Percentiles rank a stretch among this genome's conserved stretches.
phyloP scores from a whole-genome alignment of 306 rosid genomes.

The Casuarina equisetifolia region DNA sequence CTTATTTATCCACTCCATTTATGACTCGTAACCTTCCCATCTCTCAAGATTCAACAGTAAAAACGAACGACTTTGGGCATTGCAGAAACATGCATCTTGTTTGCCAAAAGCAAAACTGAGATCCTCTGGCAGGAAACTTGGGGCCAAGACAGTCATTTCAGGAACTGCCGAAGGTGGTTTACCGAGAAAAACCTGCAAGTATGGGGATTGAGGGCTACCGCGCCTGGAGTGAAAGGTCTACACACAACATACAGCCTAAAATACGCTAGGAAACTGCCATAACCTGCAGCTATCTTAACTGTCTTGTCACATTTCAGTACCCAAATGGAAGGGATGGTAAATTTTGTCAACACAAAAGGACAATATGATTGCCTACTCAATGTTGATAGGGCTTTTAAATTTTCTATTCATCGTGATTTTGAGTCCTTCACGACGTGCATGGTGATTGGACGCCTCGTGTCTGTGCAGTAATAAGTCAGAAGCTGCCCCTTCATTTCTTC shows the following conservation, averaged over 20 bases:
- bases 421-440: neutral
- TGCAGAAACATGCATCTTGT: neutral
- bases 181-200: too few species aligned
- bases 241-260: neutral
- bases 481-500: conserved; percentile 10
- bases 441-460: conserved; percentile 27
- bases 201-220: too few species aligned
- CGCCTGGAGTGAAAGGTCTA: too few species aligned
- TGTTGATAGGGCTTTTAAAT: neutral
- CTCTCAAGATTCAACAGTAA: neutral
- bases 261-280: neutral
- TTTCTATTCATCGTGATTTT: conserved; percentile 9
- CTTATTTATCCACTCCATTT: too few species aligned
- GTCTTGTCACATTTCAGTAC: conserved; percentile 22
- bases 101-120: neutral
- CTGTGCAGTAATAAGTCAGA: conserved; percentile 15
- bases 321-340: neutral
- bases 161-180: too few species aligned
- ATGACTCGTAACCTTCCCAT: neutral
- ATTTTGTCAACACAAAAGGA: neutral
- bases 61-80: neutral
- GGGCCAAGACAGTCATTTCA: too few species aligned
- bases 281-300: conserved; percentile 16
- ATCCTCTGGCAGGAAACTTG: too few species aligned
- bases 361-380: conserved; percentile 11